These are phyloP conservation scores for Mentha longifolia DNA, from an alignment of 257 asterid genomes.

Conservation along the genomic window DNA sequence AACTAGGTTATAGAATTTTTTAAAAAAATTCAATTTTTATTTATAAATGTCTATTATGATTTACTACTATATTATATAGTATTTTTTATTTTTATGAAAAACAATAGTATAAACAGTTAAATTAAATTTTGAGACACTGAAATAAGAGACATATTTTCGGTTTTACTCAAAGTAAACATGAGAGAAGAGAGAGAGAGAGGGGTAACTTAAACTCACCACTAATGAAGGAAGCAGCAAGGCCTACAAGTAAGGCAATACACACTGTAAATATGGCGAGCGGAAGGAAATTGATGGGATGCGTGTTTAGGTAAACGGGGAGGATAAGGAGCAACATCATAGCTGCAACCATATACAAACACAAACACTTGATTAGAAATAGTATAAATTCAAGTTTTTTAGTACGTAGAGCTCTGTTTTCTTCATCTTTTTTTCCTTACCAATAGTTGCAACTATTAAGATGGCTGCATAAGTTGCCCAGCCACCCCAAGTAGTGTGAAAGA, in stretches of 20 bases:
- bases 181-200: too few species aligned
- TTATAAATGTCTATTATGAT: too few species aligned
- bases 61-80: too few species aligned
- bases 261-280: constrained; percentile 42
- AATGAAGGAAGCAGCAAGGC: constrained; percentile 27
- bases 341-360: constrained; percentile 8
- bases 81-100: too few species aligned
- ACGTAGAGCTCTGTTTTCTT: constrained; percentile 24
- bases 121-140: too few species aligned
- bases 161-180: too few species aligned
- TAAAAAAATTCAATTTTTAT: too few species aligned
- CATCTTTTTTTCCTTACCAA: constrained; percentile 36
- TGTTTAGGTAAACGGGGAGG: background rate
- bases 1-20: too few species aligned
- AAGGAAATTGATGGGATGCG: constrained; percentile 38
- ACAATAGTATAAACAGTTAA: too few species aligned
- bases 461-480: constrained; percentile 42
- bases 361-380: too few species aligned
- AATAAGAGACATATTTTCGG: too few species aligned
- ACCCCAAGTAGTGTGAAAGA: constrained; percentile 43
- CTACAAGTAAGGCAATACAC: constrained; percentile 27
- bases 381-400: too few species aligned
- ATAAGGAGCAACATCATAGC: constrained; percentile 21
- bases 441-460: constrained; percentile 38
- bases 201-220: constrained; percentile 26